These are phyloP conservation scores for Fusarium aywerte DNA, from an alignment of 2,329 filamentous ascomycete genomes.

Conservation along the genomic window DNA sequence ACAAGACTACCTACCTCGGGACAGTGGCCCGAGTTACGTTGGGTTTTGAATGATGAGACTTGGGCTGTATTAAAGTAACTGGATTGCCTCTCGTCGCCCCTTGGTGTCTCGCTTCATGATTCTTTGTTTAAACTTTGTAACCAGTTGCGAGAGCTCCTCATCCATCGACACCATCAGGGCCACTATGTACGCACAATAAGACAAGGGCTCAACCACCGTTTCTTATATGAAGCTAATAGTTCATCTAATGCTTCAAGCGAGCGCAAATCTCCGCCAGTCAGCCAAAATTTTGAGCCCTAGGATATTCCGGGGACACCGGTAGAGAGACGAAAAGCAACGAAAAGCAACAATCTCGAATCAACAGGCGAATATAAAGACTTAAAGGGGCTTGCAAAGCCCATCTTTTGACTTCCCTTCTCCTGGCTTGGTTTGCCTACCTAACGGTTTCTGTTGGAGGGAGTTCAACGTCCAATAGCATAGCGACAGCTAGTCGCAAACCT, in stretches of 20 bases:
- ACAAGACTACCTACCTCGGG: neutral
- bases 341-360: conserved; percentile 14
- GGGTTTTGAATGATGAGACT: conserved; percentile 33
- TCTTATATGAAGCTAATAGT: conserved; percentile 33
- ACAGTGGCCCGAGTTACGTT: conserved; percentile 7
- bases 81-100: conserved; percentile 2
- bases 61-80: conserved; percentile 28
- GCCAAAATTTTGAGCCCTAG: conserved; percentile 27
- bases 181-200: neutral
- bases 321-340: conserved; percentile 7
- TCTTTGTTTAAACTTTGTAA: neutral
- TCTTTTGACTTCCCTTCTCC: neutral
- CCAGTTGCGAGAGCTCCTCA: neutral
- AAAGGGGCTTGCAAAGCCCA: conserved; percentile 10
- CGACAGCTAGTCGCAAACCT: conserved; percentile 23
- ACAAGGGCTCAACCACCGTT: conserved; percentile 17
- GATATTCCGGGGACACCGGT: conserved; percentile 19
- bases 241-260: conserved; percentile 32
- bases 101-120: conserved; percentile 3
- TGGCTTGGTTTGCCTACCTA: neutral
- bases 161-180: conserved; percentile 11
- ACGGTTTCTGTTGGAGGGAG: neutral
- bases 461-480: conserved; percentile 8
- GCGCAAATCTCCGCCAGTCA: conserved; percentile 39
- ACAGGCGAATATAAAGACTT: conserved; percentile 9